Base-by-base conservation (phyloP, 2,329 filamentous ascomycete species). In the Fusarium heterosporum region DNA sequence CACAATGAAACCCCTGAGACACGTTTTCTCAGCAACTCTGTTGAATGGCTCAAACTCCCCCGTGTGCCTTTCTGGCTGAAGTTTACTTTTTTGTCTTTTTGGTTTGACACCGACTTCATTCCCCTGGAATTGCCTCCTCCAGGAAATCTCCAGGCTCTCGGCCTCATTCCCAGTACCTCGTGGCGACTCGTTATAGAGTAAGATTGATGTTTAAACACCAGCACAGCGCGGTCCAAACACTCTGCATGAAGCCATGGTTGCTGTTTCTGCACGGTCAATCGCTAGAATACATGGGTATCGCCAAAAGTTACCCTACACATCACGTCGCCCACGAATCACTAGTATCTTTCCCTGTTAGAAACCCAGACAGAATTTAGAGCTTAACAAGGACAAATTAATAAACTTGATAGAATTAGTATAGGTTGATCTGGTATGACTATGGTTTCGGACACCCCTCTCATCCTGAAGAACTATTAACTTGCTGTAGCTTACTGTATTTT, bases 241-340 rank as follows among this genome's bases (percentile, higher is more conserved):
- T 47, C 28, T 63, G 57, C 51, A 68, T 50, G 25, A 49, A 64
- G 34, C 41, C 50, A 59, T 64, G 49, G 25, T 29, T 39, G 36
- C 11, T 22, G 49, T 22, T 64, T 28, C 50, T 67, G 58, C 52
- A 48, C 32, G 6, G 55, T 17, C 42, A 50, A 48, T 41, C 54
- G 48, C 53, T 55, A 40, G 52, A 56, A 61, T 55, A 25, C 36
- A 45, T 40, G 39, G 12, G 30, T 49, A 30, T 36, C 43, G 40
- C 10, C 41, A n/a, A 10, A 9, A 14, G 50, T 52, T 72, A 72
- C 69, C 69, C 69, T 68, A 68, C 64, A 61, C 45, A 48, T 51
- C 16, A 36, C 6, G 8, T 42, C 17, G 38, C 13, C 38, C 19
- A 48, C 39, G 38, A 40, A 13, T 32, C 25, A 46, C 43, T 26